phyloP scores from a whole-genome alignment of 805 yeast species.

The Saccharomycopsis microspora region DNA sequence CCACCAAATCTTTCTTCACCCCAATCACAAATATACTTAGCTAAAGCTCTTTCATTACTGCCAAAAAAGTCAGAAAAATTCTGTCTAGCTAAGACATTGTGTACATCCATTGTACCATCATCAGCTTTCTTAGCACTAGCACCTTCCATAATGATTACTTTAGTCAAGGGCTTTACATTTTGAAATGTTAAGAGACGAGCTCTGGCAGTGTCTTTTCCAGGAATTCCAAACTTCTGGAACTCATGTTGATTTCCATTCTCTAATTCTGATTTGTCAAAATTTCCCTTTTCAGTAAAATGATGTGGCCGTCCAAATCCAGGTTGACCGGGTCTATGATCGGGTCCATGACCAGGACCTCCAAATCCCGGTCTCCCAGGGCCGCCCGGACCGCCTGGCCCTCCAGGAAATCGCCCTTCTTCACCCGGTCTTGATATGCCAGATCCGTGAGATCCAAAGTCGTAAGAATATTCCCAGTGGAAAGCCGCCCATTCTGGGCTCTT shows the following conservation, averaged over 20 bases:
- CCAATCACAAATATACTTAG: conserved; percentile 46
- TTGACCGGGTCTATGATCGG: too few relatives aligned
- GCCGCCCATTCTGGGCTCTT: conserved; percentile 49
- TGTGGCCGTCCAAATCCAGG: too few relatives aligned
- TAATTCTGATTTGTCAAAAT: background rate
- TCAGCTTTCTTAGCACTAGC: conserved; percentile 53
- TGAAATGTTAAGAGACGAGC: conserved; percentile 32
- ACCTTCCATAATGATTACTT: conserved; percentile 46
- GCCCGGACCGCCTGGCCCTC: conserved; percentile 8
- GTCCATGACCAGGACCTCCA: background rate
- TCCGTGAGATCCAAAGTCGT: conserved; percentile 25
- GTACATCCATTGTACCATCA: conserved; percentile 55
- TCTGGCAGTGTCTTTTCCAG: background rate
- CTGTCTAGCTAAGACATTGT: conserved; percentile 29
- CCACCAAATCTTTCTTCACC: conserved; percentile 36
- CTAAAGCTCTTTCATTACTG: conserved; percentile 33
- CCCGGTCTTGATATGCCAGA: conserved; percentile 1
- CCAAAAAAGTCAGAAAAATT: conserved; percentile 18
- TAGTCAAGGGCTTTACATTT: conserved; percentile 35
- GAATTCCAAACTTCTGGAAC: conserved; percentile 2
- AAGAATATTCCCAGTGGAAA: conserved; percentile 51
- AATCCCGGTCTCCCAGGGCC: conserved; percentile 14
- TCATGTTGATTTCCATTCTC: conserved; percentile 2
- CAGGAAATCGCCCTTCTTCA: background rate
- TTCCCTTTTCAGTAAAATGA: background rate